Evolutionary conservation across 352 stramenopile genomes (phyloP), one percentile per base, ranked within the genome.

Genomic region (Globisporangium paddicum): DNA sequence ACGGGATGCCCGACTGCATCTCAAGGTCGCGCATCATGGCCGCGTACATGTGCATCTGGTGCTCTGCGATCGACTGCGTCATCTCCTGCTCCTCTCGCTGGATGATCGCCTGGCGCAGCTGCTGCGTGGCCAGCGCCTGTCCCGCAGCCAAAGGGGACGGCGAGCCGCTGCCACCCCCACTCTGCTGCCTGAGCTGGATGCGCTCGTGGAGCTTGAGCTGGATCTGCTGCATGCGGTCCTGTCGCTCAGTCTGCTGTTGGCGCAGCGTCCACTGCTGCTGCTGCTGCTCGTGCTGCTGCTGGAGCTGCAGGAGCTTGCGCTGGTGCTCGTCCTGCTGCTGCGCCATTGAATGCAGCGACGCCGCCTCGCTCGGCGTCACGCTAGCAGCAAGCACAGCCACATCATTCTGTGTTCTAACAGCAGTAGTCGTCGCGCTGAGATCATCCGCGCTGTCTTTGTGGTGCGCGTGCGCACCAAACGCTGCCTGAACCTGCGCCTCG

Each of bases 21-120:
- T 79, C 76, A 14, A 88, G 30, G 10, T 80, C 71, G 19, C 74
- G 73, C 45, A 87, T 70, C 57, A 74, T 64, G 48, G 68, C 16
- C 44, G 71, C 65, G 59, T 72, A 73, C 37, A 72, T 49, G 41
- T 73, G 68, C 54, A 71, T 37, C 18, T 67, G 60, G 21, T 71
- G 60, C 18, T 71, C 60, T 3, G 52, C 25, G 13, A 64, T 21
- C 19, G 58, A 50, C 40, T 64, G 67, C 23, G n/a, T 67, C 46
- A 58, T 63, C 16, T 58, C 51, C n/a, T 48, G 48, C 9, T 49
- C 51, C 10, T 58, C 32, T 38, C 23, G 28, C 1, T n/a, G 40
- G n/a, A 51, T 60, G 30, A 60, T 60, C 41, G 55, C 55, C 21
- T 55, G 55, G 14, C 40, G 55, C 55, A 59, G 18, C 18, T 60